Evolutionary conservation across 345 rosid genomes (phyloP).

Genomic region (Arabis alpina): DNA sequence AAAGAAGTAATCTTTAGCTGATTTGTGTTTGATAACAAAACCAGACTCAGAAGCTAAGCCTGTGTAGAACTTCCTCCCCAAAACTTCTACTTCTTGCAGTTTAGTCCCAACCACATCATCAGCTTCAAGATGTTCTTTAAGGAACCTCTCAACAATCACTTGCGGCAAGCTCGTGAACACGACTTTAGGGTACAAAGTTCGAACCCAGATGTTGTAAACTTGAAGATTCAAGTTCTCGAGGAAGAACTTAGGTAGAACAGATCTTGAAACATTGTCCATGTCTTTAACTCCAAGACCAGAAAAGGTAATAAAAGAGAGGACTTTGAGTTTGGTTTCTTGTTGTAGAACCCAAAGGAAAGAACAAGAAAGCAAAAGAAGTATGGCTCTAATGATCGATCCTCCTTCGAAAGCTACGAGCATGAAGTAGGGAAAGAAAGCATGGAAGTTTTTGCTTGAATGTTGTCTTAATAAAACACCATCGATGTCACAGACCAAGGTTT

Average conservation of each 20-base stretch:
- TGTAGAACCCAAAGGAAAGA: conserved; percentile 64
- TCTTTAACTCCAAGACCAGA: conserved; percentile 67
- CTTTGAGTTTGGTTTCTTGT: conserved; percentile 54
- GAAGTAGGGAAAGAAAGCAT: conserved; percentile 83
- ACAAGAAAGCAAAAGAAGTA: conserved; percentile 57
- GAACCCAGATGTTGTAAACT: conserved; percentile 58
- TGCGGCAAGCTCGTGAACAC: conserved; percentile 76
- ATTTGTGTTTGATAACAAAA: conserved; percentile 61
- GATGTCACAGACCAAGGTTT: conserved; percentile 66
- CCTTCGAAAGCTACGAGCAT: conserved; percentile 96
- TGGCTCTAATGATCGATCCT: conserved; percentile 76
- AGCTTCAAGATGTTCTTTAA: conserved; percentile 66
- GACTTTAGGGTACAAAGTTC: conserved; percentile 47
- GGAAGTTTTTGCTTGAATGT: conserved; percentile 43
- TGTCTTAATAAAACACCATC: conserved; percentile 60
- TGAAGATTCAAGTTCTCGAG: conserved; percentile 73
- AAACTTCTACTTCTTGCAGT: conserved; percentile 46
- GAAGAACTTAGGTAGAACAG: conserved; percentile 92
- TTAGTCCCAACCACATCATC: conserved; percentile 77
- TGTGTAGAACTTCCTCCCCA: conserved; percentile 53
- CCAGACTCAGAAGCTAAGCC: conserved; percentile 75
- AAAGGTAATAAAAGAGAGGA: conserved; percentile 74
- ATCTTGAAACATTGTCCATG: conserved; percentile 64
- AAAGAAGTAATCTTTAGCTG: conserved; percentile 62
- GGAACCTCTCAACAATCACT: conserved; percentile 80